These are phyloP conservation scores for Nakaseomyces sp. DNA, from an alignment of 1,139 yeast species.

Conservation along the genomic window DNA sequence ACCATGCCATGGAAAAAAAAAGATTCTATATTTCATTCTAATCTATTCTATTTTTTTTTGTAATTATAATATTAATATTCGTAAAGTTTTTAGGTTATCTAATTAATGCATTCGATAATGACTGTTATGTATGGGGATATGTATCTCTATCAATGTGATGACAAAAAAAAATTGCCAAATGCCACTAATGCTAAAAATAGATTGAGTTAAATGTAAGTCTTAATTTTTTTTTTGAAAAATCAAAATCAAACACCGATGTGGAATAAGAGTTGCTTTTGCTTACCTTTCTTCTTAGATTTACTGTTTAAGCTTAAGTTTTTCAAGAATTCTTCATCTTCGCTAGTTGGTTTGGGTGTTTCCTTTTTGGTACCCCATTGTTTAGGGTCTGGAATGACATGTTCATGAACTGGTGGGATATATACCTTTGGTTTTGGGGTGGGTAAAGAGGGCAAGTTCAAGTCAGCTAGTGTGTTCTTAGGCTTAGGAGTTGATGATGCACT, in stretches of 20 bases:
- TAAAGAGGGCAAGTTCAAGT: constrained; percentile 47
- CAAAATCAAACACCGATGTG: constrained; percentile 35
- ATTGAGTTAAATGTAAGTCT: too few relatives aligned
- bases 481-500: constrained; percentile 2
- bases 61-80: too few relatives aligned
- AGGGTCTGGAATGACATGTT: constrained; percentile 28
- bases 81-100: too few relatives aligned
- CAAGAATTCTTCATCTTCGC: constrained; percentile 10
- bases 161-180: background rate
- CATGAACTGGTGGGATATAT: constrained; percentile 35
- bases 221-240: too few relatives aligned
- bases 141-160: background rate
- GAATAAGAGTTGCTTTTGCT: constrained; percentile 41
- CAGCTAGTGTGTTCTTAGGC: constrained; percentile 20
- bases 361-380: constrained; percentile 24
- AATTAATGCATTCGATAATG: background rate
- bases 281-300: constrained; percentile 29
- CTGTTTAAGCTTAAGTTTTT: constrained; percentile 7
- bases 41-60: too few relatives aligned
- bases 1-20: too few relatives aligned
- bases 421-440: constrained; percentile 37
- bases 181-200: background rate
- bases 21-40: too few relatives aligned
- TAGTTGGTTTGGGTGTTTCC: constrained; percentile 3
- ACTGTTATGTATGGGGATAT: background rate